Conservation (phyloP, 2,329 filamentous ascomycete species). For the Phoma herbarum region DNA sequence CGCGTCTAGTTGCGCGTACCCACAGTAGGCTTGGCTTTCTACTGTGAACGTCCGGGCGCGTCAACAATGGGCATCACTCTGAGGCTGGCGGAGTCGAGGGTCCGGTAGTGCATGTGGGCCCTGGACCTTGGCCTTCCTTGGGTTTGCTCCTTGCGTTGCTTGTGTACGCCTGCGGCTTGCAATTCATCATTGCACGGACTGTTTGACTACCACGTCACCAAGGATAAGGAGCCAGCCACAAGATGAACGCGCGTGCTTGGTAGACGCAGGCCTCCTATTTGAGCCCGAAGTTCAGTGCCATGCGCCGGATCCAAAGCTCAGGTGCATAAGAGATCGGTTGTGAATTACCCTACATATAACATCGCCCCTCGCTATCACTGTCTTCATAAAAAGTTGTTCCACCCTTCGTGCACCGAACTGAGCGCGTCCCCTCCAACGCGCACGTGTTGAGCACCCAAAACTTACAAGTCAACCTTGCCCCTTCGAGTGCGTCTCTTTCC, state of each 20-base stretch:
- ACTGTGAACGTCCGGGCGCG: constrained; percentile 30
- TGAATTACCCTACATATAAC: constrained; percentile 34
- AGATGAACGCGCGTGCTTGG: constrained; percentile 42
- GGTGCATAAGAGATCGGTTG: constrained; percentile 24
- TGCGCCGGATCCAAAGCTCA: constrained; percentile 30
- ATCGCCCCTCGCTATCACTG: constrained; percentile 13
- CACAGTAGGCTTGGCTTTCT: constrained; percentile 30
- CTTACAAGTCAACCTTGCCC: constrained; percentile 19
- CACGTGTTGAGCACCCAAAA: constrained; percentile 32
- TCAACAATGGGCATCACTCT: constrained; percentile 37
- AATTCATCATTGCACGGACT: constrained; percentile 41
- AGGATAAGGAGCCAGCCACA: constrained; percentile 36
- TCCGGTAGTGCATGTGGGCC: constrained; percentile 38
- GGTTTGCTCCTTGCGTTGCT: constrained; percentile 49
- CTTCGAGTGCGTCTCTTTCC: constrained; percentile 21
- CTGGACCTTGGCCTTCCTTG: constrained; percentile 45
- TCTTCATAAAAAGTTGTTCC: constrained; percentile 16
- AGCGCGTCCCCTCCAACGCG: constrained; percentile 30
- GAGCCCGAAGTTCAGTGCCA: constrained; percentile 26
- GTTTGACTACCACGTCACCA: constrained; percentile 50
- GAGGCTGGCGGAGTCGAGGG: constrained; percentile 40
- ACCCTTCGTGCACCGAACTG: constrained; percentile 25
- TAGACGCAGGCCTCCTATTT: constrained; percentile 35
- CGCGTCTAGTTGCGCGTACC: constrained; percentile 25
- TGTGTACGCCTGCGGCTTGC: constrained; percentile 41